These are phyloP conservation scores for Eucalyptus cladocalyx DNA, from an alignment of 345 rosid genomes.

Conservation along the genomic window DNA sequence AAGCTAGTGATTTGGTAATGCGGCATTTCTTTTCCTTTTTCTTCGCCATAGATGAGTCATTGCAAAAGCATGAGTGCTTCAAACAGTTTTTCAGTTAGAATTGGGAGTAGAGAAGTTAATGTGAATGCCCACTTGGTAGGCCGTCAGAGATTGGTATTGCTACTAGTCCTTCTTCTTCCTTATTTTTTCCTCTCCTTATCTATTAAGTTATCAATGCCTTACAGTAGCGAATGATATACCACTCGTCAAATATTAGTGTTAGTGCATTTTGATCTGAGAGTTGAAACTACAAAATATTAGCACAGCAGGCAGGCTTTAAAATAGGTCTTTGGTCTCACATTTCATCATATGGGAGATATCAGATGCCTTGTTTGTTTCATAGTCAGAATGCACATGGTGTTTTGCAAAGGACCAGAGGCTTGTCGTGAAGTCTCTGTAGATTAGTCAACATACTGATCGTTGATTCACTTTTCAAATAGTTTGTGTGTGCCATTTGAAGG, in stretches of 20 bases:
- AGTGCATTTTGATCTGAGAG: background rate
- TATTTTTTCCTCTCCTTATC: background rate
- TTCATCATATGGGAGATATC: background rate
- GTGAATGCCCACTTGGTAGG: background rate
- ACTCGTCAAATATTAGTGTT: background rate
- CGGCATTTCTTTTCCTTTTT: background rate
- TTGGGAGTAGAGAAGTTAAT: background rate
- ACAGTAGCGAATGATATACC: background rate
- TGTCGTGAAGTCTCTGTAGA: background rate
- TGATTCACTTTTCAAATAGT: background rate
- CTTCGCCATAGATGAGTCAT: background rate
- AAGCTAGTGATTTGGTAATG: background rate
- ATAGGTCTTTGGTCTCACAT: background rate
- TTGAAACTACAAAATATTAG: background rate
- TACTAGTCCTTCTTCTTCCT: background rate
- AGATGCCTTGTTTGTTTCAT: background rate
- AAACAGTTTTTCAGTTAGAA: background rate
- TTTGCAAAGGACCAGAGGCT: background rate
- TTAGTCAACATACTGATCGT: background rate
- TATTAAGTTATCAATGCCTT: background rate
- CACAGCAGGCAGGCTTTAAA: background rate
- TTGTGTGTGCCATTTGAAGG: background rate
- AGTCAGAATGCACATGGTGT: background rate
- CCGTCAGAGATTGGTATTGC: background rate
- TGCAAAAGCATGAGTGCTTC: background rate